Evolutionary conservation across 2,329 filamentous ascomycete genomes (phyloP), one percentile per base, ranked within the genome.

Genomic region (Colletotrichum filicis): DNA sequence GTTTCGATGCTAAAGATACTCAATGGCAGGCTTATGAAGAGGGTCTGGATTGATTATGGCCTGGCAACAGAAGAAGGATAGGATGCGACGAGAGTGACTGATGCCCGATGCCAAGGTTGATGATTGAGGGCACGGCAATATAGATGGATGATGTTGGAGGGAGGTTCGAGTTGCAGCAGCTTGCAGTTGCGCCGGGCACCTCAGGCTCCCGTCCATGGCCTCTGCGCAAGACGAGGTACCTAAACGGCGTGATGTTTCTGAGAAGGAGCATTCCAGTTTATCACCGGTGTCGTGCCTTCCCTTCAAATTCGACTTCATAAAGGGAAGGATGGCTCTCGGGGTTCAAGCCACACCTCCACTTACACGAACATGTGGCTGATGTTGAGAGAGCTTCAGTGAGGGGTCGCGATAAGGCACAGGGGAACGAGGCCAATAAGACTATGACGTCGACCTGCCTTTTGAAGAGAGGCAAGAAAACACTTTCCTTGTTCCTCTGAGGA

Each of bases 321-420:
- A 5, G 61, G 49, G 14, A 37, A 46, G 32, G 35, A 24, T 14
- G 52, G 9, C 4, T n/a, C 56, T 46, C 11, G 2, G 22, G 19
- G 30, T 22, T n/a, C 61, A 64, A 64, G 61, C 61, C 61, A 64
- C 61, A 55, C 49, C 49, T 64, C 28, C 46, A 35, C 46, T 63
- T 63, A 55, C n/a, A 64, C 14, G 22, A 35, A 24, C 11, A 16
- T 55, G 61, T 64, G 61, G 61, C 61, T 64, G 42, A 30, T 35
- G 42, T 9, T 26, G n/a, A 19, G 16, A 11, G 32, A 35, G 32
- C 32, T 19, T 35, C 61, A 64, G 7, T 26, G 61, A 37, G 60
- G 60, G 42, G 60, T 35, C 26, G 42, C 26, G 46, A 63, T 22
- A 30, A 63, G 60, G 42, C 19, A 49, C 42, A 62, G 16, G 7